phyloP scores from a whole-genome alignment of 352 stramenopile species.

The Halophytophthora batemanensis region DNA sequence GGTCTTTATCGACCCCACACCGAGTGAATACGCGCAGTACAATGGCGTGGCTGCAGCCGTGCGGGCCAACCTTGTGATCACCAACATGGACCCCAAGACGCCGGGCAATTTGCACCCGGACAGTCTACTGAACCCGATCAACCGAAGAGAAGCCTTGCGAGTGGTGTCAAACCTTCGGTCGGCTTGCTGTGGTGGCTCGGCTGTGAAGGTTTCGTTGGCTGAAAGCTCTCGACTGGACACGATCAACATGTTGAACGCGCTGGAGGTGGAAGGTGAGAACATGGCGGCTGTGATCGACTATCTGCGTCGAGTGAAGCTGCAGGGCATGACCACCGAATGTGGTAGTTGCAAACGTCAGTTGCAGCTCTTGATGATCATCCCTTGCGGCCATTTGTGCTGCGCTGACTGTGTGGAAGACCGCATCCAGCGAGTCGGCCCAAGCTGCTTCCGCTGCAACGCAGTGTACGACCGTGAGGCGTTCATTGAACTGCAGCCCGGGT shows the following conservation, averaged over 20 bases:
- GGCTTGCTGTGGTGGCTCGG: constrained; percentile 52
- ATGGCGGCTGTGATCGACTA: constrained; percentile 43
- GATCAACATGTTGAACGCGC: constrained; percentile 46
- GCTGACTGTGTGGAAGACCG: constrained; percentile 89
- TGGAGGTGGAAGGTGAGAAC: constrained; percentile 42
- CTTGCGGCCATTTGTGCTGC: constrained; percentile 91
- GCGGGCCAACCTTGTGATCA: constrained; percentile 69
- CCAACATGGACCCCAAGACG: constrained; percentile 64
- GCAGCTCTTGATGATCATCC: constrained; percentile 89
- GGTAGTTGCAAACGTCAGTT: constrained; percentile 79
- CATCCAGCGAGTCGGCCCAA: constrained; percentile 43
- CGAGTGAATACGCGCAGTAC: constrained; percentile 67
- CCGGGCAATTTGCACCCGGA: constrained; percentile 61
- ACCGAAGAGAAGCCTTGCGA: constrained; percentile 54
- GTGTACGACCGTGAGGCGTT: constrained; percentile 87
- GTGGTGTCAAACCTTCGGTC: constrained; percentile 59
- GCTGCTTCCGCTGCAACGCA: constrained; percentile 51
- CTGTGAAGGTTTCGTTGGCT: constrained; percentile 44
- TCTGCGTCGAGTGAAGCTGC: constrained; percentile 45
- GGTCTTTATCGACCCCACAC: constrained; percentile 64
- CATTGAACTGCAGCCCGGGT: constrained; percentile 82
- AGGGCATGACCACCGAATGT: constrained; percentile 61
- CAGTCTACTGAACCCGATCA: constrained; percentile 74
- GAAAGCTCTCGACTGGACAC: constrained; percentile 48
- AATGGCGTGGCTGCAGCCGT: constrained; percentile 64